Percentiles rank a stretch among this genome's conserved stretches.
These are phyloP conservation scores for Malus hybrid DNA, from an alignment of 331 rosid genomes.

Conservation along the genomic window DNA sequence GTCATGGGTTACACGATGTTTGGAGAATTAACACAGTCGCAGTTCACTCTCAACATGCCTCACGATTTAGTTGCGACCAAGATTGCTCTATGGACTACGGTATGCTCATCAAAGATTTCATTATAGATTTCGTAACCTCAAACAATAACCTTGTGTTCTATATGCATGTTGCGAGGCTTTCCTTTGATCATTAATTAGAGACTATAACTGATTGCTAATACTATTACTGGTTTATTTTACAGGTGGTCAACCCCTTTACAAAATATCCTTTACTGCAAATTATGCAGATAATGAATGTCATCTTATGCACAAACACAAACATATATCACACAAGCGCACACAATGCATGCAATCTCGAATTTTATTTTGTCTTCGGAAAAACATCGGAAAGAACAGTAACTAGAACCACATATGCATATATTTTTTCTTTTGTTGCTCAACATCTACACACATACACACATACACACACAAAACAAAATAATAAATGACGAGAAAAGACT, in stretches of 20 bases:
- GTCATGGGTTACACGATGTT: constrained; percentile 93
- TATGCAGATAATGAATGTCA: neutral
- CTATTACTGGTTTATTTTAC: constrained; percentile 31
- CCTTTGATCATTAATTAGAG: neutral
- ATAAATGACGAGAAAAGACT: neutral
- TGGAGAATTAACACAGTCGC: constrained; percentile 73
- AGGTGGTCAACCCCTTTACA: constrained; percentile 97
- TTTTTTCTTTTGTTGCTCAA: neutral
- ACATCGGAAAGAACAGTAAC: neutral
- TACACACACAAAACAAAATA: neutral
- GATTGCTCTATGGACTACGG: constrained; percentile 98
- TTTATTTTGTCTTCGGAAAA: too few relatives aligned
- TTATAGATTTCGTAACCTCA: neutral
- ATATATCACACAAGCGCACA: neutral
- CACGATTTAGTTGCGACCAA: constrained; percentile 72
- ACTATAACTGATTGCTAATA: constrained; percentile 13
- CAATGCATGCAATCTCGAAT: neutral
- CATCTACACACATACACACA: neutral
- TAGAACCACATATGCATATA: neutral
- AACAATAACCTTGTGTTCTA: neutral
- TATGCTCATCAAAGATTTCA: constrained; percentile 14
- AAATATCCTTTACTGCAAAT: constrained; percentile 74
- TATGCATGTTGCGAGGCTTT: neutral
- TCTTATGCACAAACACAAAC: neutral
- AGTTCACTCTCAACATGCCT: constrained; percentile 95